phyloP scores from a whole-genome alignment of 345 rosid genomes.

The Turritis glabra region DNA sequence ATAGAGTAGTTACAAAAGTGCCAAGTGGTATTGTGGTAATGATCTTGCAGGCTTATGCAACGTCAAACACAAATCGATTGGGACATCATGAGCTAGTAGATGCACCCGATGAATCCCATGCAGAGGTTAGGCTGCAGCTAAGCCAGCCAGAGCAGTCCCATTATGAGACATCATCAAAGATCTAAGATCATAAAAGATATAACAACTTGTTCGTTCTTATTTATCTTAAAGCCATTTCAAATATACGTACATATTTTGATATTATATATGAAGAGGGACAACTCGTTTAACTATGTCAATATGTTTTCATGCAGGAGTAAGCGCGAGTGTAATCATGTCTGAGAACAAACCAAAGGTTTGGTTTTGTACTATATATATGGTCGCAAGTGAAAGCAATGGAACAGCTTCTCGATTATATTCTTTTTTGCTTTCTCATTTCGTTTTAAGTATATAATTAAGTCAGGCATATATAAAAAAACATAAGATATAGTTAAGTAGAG shows the following conservation, averaged over 20 bases:
- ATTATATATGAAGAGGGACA: neutral
- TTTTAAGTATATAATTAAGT: slow-evolving; percentile 12
- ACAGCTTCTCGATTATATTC: neutral
- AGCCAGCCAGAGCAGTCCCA: slow-evolving; percentile 45
- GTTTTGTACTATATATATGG: slow-evolving; percentile 10
- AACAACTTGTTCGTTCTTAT: slow-evolving; percentile 16
- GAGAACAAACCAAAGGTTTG: slow-evolving; percentile 8
- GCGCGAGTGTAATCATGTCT: neutral
- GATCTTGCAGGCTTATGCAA: slow-evolving; percentile 49
- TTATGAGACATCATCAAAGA: slow-evolving; percentile 22
- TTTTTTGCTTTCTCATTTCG: neutral
- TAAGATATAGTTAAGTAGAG: neutral
- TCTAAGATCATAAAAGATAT: slow-evolving; percentile 15
- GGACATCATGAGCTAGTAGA: slow-evolving; percentile 29
- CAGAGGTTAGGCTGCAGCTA: slow-evolving; percentile 49
- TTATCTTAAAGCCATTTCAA: slow-evolving; percentile 2
- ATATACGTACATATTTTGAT: neutral
- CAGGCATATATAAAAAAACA: neutral
- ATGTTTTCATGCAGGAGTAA: slow-evolving; percentile 5
- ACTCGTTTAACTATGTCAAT: neutral
- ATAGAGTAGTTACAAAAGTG: slow-evolving; percentile 8
- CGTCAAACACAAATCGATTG: slow-evolving; percentile 36
- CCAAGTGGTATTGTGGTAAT: neutral
- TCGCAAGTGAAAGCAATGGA: neutral
- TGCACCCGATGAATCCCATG: slow-evolving; percentile 36